Evolutionary conservation across 2,329 filamentous ascomycete species (phyloP), one percentile per base, ranked within the genome.

Genomic region (Aspergillus awamori): DNA sequence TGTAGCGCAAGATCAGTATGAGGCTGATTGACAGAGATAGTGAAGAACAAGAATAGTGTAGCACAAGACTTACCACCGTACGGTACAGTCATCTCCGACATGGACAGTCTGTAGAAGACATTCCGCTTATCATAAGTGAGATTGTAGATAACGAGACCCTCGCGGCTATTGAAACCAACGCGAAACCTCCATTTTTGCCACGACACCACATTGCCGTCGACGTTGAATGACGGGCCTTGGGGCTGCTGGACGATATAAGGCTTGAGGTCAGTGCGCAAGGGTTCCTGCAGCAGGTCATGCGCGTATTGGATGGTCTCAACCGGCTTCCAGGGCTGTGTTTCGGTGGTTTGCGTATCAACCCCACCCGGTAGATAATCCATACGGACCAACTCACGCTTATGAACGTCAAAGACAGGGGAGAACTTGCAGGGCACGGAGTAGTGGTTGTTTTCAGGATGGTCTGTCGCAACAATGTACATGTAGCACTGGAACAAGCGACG

Each of bases 291-390:
- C 1, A 87, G 83, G 69, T 92, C 89, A 69, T 89, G 86, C 1
- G 83, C 78, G 38, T 85, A 84, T 67, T 83, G 79, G 47, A 80
- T 81, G 0, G 83, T 76, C 13, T 79, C 75, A 3, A 81, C 80
- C 0, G 85, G 79, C 71, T 85, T 83, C 77, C 86, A 88, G 5
- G 86, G 84, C 55, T 81, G 77, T 0, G 84, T 79, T 2, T 83
- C 81, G 54, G 84, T 84, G 60, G 82, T 79, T 5, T 82, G 84
- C 53, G 84, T 81, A 71, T 91, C 88, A 1, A 78, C 81, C 0
- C 89, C 89, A 4, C 86, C 89, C 1, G 90, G 89, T 3, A 92
- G 74, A 54, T 85, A 80, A 69, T 92, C 89, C 63, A 92, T 89
- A 10, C 89, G 85, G 52, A 89, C 83, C 17, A 92, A 82, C 67